Base-by-base conservation (phyloP, 495 filamentous ascomycete genomes). In the Neurospora sp. region DNA sequence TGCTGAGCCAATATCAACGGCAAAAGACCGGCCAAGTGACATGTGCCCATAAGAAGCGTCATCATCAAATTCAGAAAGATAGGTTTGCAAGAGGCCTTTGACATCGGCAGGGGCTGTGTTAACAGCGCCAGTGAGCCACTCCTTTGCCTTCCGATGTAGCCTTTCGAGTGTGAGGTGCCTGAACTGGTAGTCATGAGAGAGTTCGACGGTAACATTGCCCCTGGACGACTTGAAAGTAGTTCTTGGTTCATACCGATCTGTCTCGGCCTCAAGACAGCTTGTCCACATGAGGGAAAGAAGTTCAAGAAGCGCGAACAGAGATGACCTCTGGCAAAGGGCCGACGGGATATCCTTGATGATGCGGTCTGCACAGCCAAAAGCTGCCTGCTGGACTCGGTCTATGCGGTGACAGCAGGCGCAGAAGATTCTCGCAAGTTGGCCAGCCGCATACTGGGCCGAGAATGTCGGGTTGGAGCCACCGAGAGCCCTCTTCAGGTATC, bases 1-100 rank as follows among this genome's bases (percentile, higher is more conserved):
- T 8, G 89, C 84, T 18, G 92, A 91, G 3, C 95, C 96, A 88
- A 98, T 94, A 76, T 98, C 94, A 7, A 96, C 81, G 8, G 96
- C 96, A 78, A 99, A 98, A 38, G 94, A 97, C 71, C 96, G 87
- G n/a, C 96, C 96, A 44, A 99, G 85, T 0, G 96, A 93, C 71
- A 99, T 88, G 78, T 97, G 92, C 3, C 94, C 94, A 78, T 94
- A 94, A 40, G 87, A 87, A 68, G 91, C 91, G 72, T 96, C 91
- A 74, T 97, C 94, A 72, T 94, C 91, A 73, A 94, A 96, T 72
- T 96, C 93, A 16, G 96, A 97, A 27, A 99, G 86, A 81, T 98
- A 99, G 0, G 96, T 97, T 84, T 96, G 93, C 69, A 99, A 85
- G 5, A 99, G 82, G 0, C 96, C 94, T 77, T 99, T 98, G 65